phyloP scores from a whole-genome alignment of 2,329 filamentous ascomycete genomes.

The Clonostachys chloroleuca region DNA sequence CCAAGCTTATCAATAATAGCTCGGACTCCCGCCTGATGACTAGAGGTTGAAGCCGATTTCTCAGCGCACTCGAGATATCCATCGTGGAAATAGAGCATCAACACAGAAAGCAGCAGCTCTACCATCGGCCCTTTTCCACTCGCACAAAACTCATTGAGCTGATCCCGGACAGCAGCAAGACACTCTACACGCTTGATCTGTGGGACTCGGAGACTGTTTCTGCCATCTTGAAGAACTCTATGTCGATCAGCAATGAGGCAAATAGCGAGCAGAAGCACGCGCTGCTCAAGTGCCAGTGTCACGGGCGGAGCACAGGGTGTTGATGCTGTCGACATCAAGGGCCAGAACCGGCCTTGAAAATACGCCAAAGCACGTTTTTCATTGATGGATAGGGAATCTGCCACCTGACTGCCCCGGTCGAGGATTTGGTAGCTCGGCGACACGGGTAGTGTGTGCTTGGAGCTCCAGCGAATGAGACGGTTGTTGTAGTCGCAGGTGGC shows the following conservation, averaged over 20 bases:
- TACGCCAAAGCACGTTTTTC: slow-evolving; percentile 23
- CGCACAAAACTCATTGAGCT: slow-evolving; percentile 18
- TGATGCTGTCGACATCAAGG: slow-evolving; percentile 16
- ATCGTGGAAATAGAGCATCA: slow-evolving; percentile 34
- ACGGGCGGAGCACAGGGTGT: slow-evolving; percentile 21
- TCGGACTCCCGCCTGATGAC: slow-evolving; percentile 25
- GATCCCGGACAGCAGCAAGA: slow-evolving; percentile 20
- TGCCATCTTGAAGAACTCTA: slow-evolving; percentile 19
- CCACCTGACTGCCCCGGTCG: too few species aligned
- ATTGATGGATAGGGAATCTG: slow-evolving; percentile 13
- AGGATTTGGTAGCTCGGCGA: slow-evolving; percentile 9
- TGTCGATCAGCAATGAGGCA: slow-evolving; percentile 24
- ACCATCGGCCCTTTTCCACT: too few species aligned
- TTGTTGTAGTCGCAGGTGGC: slow-evolving; percentile 22
- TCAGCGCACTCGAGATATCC: slow-evolving; percentile 24
- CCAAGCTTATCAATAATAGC: slow-evolving; percentile 26
- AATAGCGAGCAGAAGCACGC: slow-evolving; percentile 21
- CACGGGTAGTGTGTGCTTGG: slow-evolving; percentile 19
- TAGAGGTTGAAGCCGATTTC: slow-evolving; percentile 21
- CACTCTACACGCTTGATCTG: slow-evolving; percentile 19
- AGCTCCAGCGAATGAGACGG: slow-evolving; percentile 34
- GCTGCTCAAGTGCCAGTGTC: slow-evolving; percentile 19
- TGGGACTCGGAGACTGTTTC: slow-evolving; percentile 14
- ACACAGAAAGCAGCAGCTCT: slow-evolving; percentile 27
- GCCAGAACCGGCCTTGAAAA: slow-evolving; percentile 24